phyloP scores from a whole-genome alignment of 352 stramenopile species.

The Lagenidium sp. region DNA sequence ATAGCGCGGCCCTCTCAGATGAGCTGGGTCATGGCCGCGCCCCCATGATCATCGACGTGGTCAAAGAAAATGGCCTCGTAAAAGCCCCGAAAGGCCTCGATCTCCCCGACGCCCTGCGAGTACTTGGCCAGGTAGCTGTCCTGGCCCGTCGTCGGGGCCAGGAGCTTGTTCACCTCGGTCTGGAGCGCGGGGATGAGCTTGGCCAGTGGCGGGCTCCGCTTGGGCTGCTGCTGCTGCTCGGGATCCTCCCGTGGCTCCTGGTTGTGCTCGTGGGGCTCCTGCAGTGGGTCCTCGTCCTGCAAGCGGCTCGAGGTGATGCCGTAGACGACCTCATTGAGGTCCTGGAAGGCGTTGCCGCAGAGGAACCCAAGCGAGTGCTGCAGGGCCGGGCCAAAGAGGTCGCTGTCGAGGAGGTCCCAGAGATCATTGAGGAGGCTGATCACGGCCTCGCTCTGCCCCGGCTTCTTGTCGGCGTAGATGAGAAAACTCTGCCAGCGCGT shows the following conservation, averaged over 20 bases:
- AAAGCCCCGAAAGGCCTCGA: constrained; percentile 77
- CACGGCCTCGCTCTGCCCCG: constrained; percentile 56
- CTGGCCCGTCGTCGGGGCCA: constrained; percentile 25
- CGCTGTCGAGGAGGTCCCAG: constrained; percentile 74
- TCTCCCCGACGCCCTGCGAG: constrained; percentile 64
- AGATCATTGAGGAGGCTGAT: constrained; percentile 77
- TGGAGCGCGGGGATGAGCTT: constrained; percentile 77
- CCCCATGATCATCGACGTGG: constrained; percentile 24
- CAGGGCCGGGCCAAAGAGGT: constrained; percentile 61
- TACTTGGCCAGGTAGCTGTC: constrained; percentile 66
- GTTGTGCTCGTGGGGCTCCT: constrained; percentile 11
- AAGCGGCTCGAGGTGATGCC: constrained; percentile 17
- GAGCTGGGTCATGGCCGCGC: constrained; percentile 13
- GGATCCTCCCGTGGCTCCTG: constrained; percentile 15
- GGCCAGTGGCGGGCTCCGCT: constrained; percentile 50
- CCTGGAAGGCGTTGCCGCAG: constrained; percentile 76
- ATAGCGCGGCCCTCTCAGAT: constrained; percentile 13
- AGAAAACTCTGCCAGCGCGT: constrained; percentile 54
- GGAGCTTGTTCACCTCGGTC: constrained; percentile 58
- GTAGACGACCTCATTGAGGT: constrained; percentile 71
- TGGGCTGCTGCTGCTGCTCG: constrained; percentile 15
- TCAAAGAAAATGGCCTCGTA: constrained; percentile 82
- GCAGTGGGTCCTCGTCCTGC: constrained; percentile 18
- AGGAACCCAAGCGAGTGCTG: constrained; percentile 65
- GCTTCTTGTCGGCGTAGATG: constrained; percentile 67